Conservation (phyloP, 331 rosid species). For the Dryas integrifolia region DNA sequence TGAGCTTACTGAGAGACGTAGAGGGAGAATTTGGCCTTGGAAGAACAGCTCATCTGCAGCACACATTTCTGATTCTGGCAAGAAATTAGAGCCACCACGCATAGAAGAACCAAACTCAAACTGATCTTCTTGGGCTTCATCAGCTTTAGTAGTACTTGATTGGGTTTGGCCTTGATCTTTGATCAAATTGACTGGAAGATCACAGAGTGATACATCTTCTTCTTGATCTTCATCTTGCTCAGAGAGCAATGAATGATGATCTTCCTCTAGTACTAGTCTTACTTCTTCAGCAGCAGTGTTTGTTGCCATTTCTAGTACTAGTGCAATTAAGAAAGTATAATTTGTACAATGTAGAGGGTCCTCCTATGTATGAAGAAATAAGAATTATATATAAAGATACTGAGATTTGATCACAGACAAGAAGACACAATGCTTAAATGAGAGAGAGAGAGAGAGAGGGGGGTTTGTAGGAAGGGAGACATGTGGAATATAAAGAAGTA, state of each 20-base stretch:
- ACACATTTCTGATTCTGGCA: slow-evolving; percentile 56
- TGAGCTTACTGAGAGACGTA: slow-evolving; percentile 51
- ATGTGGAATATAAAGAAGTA: slow-evolving; percentile 38
- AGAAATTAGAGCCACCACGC: slow-evolving; percentile 24
- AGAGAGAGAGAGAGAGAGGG: slow-evolving; percentile 30
- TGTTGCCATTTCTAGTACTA: background rate
- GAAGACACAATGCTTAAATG: no score
- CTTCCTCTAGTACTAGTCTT: background rate
- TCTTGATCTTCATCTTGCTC: slow-evolving; percentile 33
- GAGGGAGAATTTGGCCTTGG: slow-evolving; percentile 72
- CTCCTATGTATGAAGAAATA: background rate
- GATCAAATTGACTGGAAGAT: slow-evolving; percentile 46
- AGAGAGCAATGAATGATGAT: background rate
- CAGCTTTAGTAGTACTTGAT: slow-evolving; percentile 10
- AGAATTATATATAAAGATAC: slow-evolving; percentile 15
- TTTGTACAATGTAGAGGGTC: background rate
- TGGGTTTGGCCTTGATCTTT: slow-evolving; percentile 20
- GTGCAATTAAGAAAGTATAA: no score
- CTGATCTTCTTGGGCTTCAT: slow-evolving; percentile 38
- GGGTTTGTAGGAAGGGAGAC: slow-evolving; percentile 31
- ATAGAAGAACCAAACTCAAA: slow-evolving; percentile 51
- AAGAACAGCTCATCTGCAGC: slow-evolving; percentile 80
- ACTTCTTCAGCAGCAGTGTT: slow-evolving; percentile 2
- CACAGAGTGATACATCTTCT: slow-evolving; percentile 60
- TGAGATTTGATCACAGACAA: background rate